Evolutionary conservation across 305 asterid genomes (phyloP), one percentile per base, ranked within the genome.

Genomic region (Euphrasia arctica): DNA sequence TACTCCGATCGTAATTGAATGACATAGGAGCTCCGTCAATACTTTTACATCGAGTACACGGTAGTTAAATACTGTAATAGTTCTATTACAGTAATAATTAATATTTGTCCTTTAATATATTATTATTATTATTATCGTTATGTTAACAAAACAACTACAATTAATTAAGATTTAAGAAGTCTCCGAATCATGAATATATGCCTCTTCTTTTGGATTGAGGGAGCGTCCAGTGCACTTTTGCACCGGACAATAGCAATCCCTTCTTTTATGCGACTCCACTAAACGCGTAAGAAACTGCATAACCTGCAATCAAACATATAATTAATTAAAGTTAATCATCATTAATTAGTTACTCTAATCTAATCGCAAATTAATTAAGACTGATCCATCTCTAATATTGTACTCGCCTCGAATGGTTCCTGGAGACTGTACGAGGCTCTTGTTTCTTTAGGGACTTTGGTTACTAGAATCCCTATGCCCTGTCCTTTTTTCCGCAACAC

Each of bases 391-490:
- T 3, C 1, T 11, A 45, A 2, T 45, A 45, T 11, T 9, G 15
- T 45, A 77, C 77, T 78, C 78, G 74, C 96, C 88, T 85, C 88
- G 18, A 75, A 74, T 63, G 96, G 91, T 54, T 88, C 95, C 78
- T 83, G 83, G 74, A 88, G 78, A 9, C 89, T 74, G 54, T 80
- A 83, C 4, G 84, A 74, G n/a, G 96, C 96, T 50, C 73, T 77
- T 10, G 96, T 85, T 73, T 85, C 91, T 69, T 82, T 88, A 5
- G 96, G 86, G 61, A 65, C 43, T 78, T 74, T 84, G 27, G 96
- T 78, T 22, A 88, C 96, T 45, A 88, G 71, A 64, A 88, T 85
- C 54, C 96, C 96, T 31, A 82, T 45, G 10, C 96, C 96, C 75
- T 80, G 89, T 65, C 88, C 91, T 79, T 83, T 86, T 5, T 73